Conservation (phyloP, 495 filamentous ascomycete genomes). For the Trichoderma reesei region DNA sequence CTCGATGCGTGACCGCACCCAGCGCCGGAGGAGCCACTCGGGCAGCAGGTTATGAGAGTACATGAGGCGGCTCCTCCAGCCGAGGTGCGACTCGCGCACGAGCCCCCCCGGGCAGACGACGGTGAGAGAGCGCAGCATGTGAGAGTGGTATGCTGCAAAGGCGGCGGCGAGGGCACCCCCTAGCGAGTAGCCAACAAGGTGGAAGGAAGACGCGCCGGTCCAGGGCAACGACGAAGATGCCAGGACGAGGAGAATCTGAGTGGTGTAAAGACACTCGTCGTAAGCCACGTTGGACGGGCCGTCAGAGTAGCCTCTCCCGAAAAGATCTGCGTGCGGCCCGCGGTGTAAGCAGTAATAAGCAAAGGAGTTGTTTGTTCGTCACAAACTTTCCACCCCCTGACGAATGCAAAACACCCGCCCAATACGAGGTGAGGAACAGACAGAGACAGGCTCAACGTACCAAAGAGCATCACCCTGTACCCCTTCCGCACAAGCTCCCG, state of each 20-base stretch:
- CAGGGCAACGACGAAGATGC: constrained; percentile 50
- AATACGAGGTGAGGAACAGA: not conserved
- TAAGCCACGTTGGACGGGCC: constrained; percentile 55
- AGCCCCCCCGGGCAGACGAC: constrained; percentile 65
- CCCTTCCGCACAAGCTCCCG: constrained; percentile 55
- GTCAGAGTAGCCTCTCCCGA: constrained; percentile 72
- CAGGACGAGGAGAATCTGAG: constrained; percentile 63
- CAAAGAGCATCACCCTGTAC: constrained; percentile 71
- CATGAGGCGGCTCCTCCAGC: constrained; percentile 29
- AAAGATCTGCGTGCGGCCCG: constrained; percentile 43
- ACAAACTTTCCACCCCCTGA: not conserved
- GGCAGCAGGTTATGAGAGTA: constrained; percentile 40
- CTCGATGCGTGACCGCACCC: constrained; percentile 47
- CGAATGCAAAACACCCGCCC: too few species aligned
- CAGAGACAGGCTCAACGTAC: constrained; percentile 21
- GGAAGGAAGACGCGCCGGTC: constrained; percentile 45
- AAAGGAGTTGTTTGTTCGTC: not conserved
- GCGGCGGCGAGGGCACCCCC: constrained; percentile 66
- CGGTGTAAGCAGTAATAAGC: not conserved
- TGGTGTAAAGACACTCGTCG: constrained; percentile 59
- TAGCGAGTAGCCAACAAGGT: constrained; percentile 72
- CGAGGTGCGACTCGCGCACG: constrained; percentile 31
- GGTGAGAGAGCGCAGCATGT: constrained; percentile 58
- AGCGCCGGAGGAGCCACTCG: constrained; percentile 39
- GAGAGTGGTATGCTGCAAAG: constrained; percentile 61